These are phyloP conservation scores for Podila clonocystis DNA, from an alignment of 192 early-diverging fungal genomes.

Conservation along the genomic window DNA sequence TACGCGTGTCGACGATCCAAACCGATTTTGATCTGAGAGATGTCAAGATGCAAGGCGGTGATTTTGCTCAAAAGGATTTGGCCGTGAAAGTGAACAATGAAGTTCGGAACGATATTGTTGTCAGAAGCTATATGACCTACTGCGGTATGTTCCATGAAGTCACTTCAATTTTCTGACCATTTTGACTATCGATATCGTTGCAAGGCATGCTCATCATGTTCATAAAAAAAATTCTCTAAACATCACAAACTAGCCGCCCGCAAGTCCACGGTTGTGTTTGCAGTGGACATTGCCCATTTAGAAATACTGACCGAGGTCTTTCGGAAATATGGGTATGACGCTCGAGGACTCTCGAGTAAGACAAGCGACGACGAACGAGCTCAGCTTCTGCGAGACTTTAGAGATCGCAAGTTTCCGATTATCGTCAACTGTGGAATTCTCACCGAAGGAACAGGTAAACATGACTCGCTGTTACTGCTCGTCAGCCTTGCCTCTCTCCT, in stretches of 20 bases:
- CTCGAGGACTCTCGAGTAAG: constrained; percentile 63
- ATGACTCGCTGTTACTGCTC: not conserved
- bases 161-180: not conserved
- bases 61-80: constrained; percentile 70
- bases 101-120: constrained; percentile 68
- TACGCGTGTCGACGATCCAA: constrained; percentile 73
- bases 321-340: constrained; percentile 56
- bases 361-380: constrained; percentile 65
- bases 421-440: constrained; percentile 91
- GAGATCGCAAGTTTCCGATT: constrained; percentile 69
- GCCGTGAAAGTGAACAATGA: constrained; percentile 65
- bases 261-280: constrained; percentile 87
- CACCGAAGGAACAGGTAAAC: constrained; percentile 64
- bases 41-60: constrained; percentile 59
- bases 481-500: not conserved
- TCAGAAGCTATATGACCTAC: constrained; percentile 68
- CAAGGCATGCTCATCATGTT: too few species aligned
- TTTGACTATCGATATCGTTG: too few species aligned
- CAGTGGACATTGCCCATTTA: constrained; percentile 85
- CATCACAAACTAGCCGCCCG: constrained; percentile 36
- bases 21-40: constrained; percentile 66
- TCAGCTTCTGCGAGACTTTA: constrained; percentile 70
- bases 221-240: too few species aligned
- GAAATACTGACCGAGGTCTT: constrained; percentile 66
- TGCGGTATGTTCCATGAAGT: constrained; percentile 38